Conservation (phyloP, 495 filamentous ascomycete species). For the Lasiosphaeris hirsuta region DNA sequence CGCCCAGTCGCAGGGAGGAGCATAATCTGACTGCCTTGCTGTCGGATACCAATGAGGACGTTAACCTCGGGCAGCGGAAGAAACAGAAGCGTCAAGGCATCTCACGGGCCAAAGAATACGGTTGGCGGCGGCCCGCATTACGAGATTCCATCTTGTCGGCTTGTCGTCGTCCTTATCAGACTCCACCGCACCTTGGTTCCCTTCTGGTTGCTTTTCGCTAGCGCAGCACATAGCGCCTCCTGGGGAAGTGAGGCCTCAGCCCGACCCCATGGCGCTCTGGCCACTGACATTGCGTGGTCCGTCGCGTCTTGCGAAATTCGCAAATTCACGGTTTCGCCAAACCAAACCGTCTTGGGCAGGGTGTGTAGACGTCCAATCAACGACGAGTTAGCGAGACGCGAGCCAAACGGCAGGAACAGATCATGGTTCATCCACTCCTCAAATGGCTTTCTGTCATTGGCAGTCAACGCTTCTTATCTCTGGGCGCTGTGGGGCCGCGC, state of each 20-base stretch:
- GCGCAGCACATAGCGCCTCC: slow-evolving; percentile 6
- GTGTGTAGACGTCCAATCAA: neutral
- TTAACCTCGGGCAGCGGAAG: too few relatives aligned
- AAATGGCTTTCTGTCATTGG: neutral
- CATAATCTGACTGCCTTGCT: neutral
- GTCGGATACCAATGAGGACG: too few relatives aligned
- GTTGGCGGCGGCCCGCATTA: slow-evolving; percentile 9
- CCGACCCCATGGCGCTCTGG: neutral
- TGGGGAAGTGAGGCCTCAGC: neutral
- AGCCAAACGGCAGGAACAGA: slow-evolving; percentile 2
- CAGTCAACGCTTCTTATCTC: slow-evolving; percentile 6
- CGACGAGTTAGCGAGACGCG: too few relatives aligned
- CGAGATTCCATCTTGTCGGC: slow-evolving; percentile 11
- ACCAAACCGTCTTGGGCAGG: neutral
- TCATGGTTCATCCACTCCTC: neutral
- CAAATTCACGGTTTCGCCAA: slow-evolving; percentile 3
- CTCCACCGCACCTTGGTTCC: neutral
- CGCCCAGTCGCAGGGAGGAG: neutral
- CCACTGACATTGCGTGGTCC: too few relatives aligned
- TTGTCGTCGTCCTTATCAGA: slow-evolving; percentile 8
- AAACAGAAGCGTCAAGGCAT: neutral
- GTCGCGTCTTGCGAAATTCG: too few relatives aligned
- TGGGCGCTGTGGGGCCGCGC: slow-evolving; percentile 1
- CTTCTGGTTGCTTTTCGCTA: slow-evolving; percentile 6
- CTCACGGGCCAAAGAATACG: neutral